Conservation (phyloP, 2,329 filamentous ascomycete species). For the Diaporthe ilicicola region DNA sequence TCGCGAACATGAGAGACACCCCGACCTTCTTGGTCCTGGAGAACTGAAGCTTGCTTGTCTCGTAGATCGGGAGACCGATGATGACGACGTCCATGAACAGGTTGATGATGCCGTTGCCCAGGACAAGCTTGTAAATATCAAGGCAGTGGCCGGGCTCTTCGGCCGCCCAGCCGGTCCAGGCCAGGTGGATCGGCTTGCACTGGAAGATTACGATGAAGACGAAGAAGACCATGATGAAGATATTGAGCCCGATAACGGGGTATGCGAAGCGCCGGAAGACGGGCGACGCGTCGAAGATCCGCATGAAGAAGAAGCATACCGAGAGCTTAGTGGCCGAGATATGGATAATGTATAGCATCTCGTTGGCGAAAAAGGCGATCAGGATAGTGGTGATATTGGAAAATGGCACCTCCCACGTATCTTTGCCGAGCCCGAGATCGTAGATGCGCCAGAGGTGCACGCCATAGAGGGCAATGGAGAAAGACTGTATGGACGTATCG, state of each 20-base stretch:
- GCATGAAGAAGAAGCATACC: constrained; percentile 23
- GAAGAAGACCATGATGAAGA: constrained; percentile 8
- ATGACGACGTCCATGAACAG: constrained; percentile 17
- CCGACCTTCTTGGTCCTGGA: constrained; percentile 16
- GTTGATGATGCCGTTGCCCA: constrained; percentile 19
- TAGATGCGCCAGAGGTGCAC: constrained; percentile 5
- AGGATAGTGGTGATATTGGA: constrained; percentile 1
- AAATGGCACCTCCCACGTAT: constrained; percentile 11
- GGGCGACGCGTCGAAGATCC: constrained; percentile 12
- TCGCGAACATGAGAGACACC: constrained; percentile 11
- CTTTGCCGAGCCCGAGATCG: neutral
- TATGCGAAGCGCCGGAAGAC: constrained; percentile 8
- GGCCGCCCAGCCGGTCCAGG: constrained; percentile 6
- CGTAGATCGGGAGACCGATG: constrained; percentile 16
- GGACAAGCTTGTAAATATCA: constrained; percentile 15
- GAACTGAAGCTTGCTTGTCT: constrained; percentile 16
- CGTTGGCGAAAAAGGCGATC: neutral
- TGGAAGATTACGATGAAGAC: constrained; percentile 11
- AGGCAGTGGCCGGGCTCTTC: constrained; percentile 8
- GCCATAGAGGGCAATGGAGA: neutral
- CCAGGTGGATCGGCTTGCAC: neutral
- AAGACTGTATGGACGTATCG: neutral
- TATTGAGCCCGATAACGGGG: constrained; percentile 9
- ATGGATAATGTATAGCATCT: constrained; percentile 9
- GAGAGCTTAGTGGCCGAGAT: constrained; percentile 25